Percentiles rank a stretch among this genome's conserved stretches.
Evolutionary conservation across 805 yeast species (phyloP).

Genomic region (Candida nonsorbophila): DNA sequence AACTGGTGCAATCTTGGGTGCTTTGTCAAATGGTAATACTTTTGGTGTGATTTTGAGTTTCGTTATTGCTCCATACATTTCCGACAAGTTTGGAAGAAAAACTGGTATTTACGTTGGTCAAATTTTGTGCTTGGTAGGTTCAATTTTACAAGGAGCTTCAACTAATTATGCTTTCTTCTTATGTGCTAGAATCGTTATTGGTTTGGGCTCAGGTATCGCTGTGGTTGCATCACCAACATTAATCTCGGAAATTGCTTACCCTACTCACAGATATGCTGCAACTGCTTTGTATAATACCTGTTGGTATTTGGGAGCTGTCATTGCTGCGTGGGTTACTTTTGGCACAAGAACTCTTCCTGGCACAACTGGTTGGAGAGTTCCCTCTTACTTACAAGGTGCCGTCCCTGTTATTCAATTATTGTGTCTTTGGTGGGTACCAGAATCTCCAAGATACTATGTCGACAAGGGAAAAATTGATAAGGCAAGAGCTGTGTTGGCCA

Average conservation of each 20-base stretch:
- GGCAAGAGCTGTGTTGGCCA: slow-evolving; percentile 34
- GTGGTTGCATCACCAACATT: slow-evolving; percentile 40
- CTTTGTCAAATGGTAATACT: slow-evolving; percentile 34
- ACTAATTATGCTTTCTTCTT: slow-evolving; percentile 34
- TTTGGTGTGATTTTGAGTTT: slow-evolving; percentile 35
- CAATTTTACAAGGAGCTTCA: slow-evolving; percentile 32
- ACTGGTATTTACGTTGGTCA: slow-evolving; percentile 18
- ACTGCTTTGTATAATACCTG: slow-evolving; percentile 42
- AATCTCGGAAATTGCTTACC: slow-evolving; percentile 45
- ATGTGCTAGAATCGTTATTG: slow-evolving; percentile 41
- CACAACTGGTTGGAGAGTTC: slow-evolving; percentile 41
- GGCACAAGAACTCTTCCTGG: slow-evolving; percentile 29
- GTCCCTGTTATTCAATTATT: slow-evolving; percentile 38
- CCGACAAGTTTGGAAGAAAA: slow-evolving; percentile 40
- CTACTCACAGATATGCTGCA: slow-evolving; percentile 32
- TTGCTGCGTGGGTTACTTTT: slow-evolving; percentile 46
- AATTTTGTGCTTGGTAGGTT: slow-evolving; percentile 21
- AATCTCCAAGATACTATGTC: slow-evolving; percentile 42
- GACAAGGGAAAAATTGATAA: slow-evolving; percentile 33
- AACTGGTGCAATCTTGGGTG: slow-evolving; percentile 35
- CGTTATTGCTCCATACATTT: slow-evolving; percentile 18
- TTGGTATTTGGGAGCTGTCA: slow-evolving; percentile 48
- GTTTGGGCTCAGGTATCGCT: slow-evolving; percentile 38
- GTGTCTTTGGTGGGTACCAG: slow-evolving; percentile 37
- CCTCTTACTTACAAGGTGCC: slow-evolving; percentile 44